These are phyloP conservation scores for Sindora glabra DNA, from an alignment of 306 rosid genomes.

Conservation along the genomic window DNA sequence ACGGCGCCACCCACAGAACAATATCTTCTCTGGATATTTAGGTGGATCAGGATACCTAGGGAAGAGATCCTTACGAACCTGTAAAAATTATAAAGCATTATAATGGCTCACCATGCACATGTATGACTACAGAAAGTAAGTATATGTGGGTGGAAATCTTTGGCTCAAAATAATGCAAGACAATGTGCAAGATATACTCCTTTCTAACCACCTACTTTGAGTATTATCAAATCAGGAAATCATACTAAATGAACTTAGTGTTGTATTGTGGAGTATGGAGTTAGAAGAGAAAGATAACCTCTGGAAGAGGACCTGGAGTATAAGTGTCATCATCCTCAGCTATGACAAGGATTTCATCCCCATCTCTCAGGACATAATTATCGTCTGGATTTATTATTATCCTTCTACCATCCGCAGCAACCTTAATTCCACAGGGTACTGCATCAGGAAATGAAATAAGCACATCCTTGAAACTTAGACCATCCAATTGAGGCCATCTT, in stretches of 20 bases:
- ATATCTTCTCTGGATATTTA: slow-evolving; percentile 80
- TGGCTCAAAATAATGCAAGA: slow-evolving; percentile 15
- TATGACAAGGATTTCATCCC: slow-evolving; percentile 93
- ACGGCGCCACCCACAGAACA: slow-evolving; percentile 99
- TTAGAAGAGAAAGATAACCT: slow-evolving; percentile 52
- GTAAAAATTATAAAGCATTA: slow-evolving; percentile 25
- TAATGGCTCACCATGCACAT: not conserved
- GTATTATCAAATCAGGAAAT: not conserved
- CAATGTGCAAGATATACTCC: slow-evolving; percentile 2
- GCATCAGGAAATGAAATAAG: slow-evolving; percentile 93
- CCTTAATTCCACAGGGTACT: slow-evolving; percentile 91
- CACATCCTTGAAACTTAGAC: slow-evolving; percentile 54
- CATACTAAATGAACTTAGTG: slow-evolving; percentile 2
- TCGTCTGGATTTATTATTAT: slow-evolving; percentile 85
- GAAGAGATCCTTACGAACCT: slow-evolving; percentile 53
- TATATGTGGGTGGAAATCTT: not conserved
- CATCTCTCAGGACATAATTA: slow-evolving; percentile 62
- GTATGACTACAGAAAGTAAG: not conserved
- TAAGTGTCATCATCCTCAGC: slow-evolving; percentile 98
- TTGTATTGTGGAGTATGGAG: slow-evolving; percentile 8
- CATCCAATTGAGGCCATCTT: slow-evolving; percentile 83
- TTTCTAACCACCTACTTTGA: slow-evolving; percentile 3
- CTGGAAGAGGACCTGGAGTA: slow-evolving; percentile 68
- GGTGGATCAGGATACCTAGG: slow-evolving; percentile 64
- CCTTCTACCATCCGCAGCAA: slow-evolving; percentile 79